Conservation (phyloP, 1,284 basidiomycete species). For the Entoloma clypeatum region DNA sequence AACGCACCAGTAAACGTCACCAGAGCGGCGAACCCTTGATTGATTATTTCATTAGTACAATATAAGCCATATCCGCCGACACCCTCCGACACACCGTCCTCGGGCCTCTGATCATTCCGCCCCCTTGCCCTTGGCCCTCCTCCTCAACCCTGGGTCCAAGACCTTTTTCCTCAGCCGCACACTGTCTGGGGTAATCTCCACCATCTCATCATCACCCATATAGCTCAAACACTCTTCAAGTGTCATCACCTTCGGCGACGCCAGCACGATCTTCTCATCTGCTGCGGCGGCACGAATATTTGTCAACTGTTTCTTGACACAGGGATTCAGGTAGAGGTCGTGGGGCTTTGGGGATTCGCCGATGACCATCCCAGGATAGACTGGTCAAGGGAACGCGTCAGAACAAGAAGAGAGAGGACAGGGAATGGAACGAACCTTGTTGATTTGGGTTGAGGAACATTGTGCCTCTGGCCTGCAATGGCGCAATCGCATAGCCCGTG, state of each 20-base stretch:
- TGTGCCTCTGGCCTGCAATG: slow-evolving; percentile 42
- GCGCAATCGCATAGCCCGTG: slow-evolving; percentile 42
- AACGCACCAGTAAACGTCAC: too few relatives aligned
- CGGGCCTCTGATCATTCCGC: too few relatives aligned
- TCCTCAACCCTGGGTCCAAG: slow-evolving; percentile 31
- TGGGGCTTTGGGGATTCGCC: slow-evolving; percentile 43
- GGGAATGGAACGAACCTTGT: slow-evolving; percentile 28
- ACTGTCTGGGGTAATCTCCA: slow-evolving; percentile 40
- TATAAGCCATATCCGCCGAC: too few relatives aligned
- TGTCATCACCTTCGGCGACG: slow-evolving; percentile 37
- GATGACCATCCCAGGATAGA: slow-evolving; percentile 47
- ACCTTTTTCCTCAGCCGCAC: slow-evolving; percentile 40
- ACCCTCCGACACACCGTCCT: too few relatives aligned
- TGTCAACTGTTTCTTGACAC: slow-evolving; percentile 43
- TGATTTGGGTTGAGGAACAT: slow-evolving; percentile 41
- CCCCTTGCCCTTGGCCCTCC: slow-evolving; percentile 26
- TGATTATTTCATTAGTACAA: too few relatives aligned
- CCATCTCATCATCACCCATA: slow-evolving; percentile 44
- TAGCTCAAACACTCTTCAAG: slow-evolving; percentile 43
- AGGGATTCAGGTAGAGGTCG: slow-evolving; percentile 43
- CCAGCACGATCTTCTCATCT: slow-evolving; percentile 44
- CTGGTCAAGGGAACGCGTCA: slow-evolving; percentile 18
- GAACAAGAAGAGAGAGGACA: not conserved
- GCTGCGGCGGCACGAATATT: slow-evolving; percentile 44
- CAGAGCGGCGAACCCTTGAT: too few relatives aligned